phyloP scores from a whole-genome alignment of 192 early-diverging fungal species.

The Backusella australiensis region DNA sequence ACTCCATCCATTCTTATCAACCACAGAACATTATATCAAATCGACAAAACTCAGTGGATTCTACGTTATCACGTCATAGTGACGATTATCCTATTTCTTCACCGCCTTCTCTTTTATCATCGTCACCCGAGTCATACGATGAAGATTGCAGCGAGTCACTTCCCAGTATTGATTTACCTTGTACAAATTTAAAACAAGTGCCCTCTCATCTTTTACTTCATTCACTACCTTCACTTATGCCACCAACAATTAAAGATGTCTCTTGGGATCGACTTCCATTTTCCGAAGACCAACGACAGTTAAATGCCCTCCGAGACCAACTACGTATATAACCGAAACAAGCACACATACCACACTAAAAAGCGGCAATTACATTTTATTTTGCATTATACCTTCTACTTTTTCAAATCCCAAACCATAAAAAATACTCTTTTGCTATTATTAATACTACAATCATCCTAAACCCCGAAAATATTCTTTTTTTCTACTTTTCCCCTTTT shows the following conservation, averaged over 20 bases:
- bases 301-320: slow-evolving; percentile 20
- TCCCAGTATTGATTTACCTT: slow-evolving; percentile 7
- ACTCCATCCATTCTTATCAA: neutral
- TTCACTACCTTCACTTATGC: slow-evolving; percentile 7
- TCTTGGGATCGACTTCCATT: slow-evolving; percentile 25
- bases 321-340: slow-evolving; percentile 19
- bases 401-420: neutral
- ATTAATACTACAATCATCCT: neutral
- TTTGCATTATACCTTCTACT: slow-evolving; percentile 1
- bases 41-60: slow-evolving; percentile 9
- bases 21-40: neutral
- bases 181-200: neutral
- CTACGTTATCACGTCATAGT: neutral
- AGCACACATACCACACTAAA: neutral
- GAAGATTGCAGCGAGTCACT: slow-evolving; percentile 4
- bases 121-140: slow-evolving; percentile 11
- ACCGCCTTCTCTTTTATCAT: slow-evolving; percentile 5
- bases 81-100: neutral
- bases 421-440: neutral
- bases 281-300: slow-evolving; percentile 35
- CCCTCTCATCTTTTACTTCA: neutral
- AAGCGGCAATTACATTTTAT: neutral
- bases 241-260: slow-evolving; percentile 13
- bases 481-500: neutral
- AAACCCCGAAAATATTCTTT: slow-evolving; percentile 1